Base-by-base conservation (phyloP, 2,329 filamentous ascomycete species). In the Akanthomyces dipterigenus region DNA sequence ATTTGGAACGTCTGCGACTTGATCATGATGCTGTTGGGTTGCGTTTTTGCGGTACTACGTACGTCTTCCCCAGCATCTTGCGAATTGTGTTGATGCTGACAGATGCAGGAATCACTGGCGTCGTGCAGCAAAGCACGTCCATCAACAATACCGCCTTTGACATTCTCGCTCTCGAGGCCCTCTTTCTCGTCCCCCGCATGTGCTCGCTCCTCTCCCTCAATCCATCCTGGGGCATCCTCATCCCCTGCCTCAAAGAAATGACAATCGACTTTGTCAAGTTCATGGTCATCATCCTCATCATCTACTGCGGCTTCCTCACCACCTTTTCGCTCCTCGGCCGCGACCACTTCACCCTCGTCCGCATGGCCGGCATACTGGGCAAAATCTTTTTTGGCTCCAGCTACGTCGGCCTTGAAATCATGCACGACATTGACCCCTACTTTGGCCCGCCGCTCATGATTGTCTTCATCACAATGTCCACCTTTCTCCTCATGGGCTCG, bases 191-290 rank as follows among this genome's bases (percentile, higher is more conserved):
- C 22, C 93, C 93, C 18, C 88, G 90, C 63, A 89, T 96, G 66
- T 96, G 89, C 76, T 96, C 92, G 16, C 82, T 97, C 57, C 81
- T 96, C 64, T 93, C 89, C 70, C 75, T 97, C 65, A 91, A 91
- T 68, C 90, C 91, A 1, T 96, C 96, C 71, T 97, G 95, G 82
- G 93, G 91, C 46, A 95, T 89, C 1, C 74, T 95, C 54, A 93
- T 97, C 63, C 93, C 92, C 0, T 96, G 93, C 65, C 80, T 97
- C 55, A 95, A 95, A 71, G 91, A 93, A 72, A 97, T 97, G 93
- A 89, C 89, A 43, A 93, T 93, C 73, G 91, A 96, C 71, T 96
- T 96, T 71, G 74, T 93, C 72, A 93, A 93, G 69, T 96, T 95
- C 70, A 82, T 86, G 75, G 88, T 90, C 1, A 81, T 93, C 28